A percentile compares a stretch with the other conserved stretches of the same genome.
Evolutionary conservation across 2,329 filamentous ascomycete species (phyloP).

Genomic region (Hansfordia pulvinata): DNA sequence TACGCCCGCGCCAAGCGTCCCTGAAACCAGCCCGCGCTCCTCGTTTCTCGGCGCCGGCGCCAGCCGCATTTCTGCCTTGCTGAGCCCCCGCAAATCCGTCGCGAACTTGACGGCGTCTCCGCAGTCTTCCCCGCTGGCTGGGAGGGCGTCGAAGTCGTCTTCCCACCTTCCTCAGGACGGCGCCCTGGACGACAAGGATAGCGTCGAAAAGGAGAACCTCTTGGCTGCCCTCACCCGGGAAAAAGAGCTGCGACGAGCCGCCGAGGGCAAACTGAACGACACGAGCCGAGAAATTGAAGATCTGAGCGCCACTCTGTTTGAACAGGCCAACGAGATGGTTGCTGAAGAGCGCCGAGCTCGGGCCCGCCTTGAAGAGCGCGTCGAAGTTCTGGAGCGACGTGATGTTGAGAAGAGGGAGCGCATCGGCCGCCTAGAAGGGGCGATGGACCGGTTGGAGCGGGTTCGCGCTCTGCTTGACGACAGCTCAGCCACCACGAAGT

Average conservation of each 20-base stretch:
- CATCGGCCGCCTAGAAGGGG: slow-evolving; percentile 54
- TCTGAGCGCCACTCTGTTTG: slow-evolving; percentile 60
- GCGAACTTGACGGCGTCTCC: slow-evolving; percentile 16
- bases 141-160: too few relatives aligned
- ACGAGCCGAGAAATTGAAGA: slow-evolving; percentile 68
- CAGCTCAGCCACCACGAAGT: too few relatives aligned
- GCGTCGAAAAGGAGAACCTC: slow-evolving; percentile 31
- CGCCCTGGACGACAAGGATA: too few relatives aligned
- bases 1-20: slow-evolving; percentile 8
- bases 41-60: slow-evolving; percentile 18
- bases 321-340: slow-evolving; percentile 82
- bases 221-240: slow-evolving; percentile 52
- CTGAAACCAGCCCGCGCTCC: slow-evolving; percentile 11
- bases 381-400: slow-evolving; percentile 53
- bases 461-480: not conserved
- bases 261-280: slow-evolving; percentile 52
- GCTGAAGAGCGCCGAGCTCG: slow-evolving; percentile 59
- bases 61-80: slow-evolving; percentile 15
- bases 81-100: slow-evolving; percentile 15
- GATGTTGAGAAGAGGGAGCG: slow-evolving; percentile 57
- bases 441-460: slow-evolving; percentile 14
- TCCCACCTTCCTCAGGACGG: too few relatives aligned
- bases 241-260: slow-evolving; percentile 50
- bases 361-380: slow-evolving; percentile 56
- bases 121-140: too few relatives aligned